Evolutionary conservation across 2,329 filamentous ascomycete genomes (phyloP), one percentile per base, ranked within the genome.

Genomic region (Talaromyces atroroseus): DNA sequence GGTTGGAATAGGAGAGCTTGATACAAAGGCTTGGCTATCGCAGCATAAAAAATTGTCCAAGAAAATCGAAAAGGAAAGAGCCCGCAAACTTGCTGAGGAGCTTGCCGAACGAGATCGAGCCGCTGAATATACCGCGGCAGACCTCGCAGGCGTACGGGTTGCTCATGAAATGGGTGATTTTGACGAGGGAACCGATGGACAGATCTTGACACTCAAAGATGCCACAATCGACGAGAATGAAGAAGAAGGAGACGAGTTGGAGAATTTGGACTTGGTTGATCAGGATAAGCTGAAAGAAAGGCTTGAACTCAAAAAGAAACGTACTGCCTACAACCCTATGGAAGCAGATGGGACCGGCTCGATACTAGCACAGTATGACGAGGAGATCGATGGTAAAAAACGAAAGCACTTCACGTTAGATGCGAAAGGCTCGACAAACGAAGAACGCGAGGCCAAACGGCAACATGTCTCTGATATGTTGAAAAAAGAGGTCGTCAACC

Each of bases 151-250:
- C 38, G 86, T 99, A 64, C 94, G 90, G 69, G 92, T 99, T 52
- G 92, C 86, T 4, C 94, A 99, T 70, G 90, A 96, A 69, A 74
- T 92, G 58, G 83, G 83, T 4, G 83, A 89, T 21, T 92, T 99
- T 60, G 85, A 89, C 23, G 85, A 89, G 24, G 90, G 90, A 52
- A 79, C 67, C 2, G 86, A 89, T 58, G 92, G 96, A 58, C 91
- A 97, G 68, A 85, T 99, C 32, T 78, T 99, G 53, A 96, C 92
- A 0, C 81, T 99, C n/a, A 96, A 96, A 68, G 94, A 99, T 73
- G 83, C 88, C 1, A 90, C 89, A 1, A 90, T 99, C 54, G 83
- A 91, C 49, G 84, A 89, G 58, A 86, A 89, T 32, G 89, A 92
- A 57, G 91, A 90, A 26, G 88, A 91, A 58, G 92, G 90, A 2